Evolutionary conservation across 2,329 filamentous ascomycete species (phyloP), one percentile per base, ranked within the genome.

Genomic region (Seiridium cupressi): DNA sequence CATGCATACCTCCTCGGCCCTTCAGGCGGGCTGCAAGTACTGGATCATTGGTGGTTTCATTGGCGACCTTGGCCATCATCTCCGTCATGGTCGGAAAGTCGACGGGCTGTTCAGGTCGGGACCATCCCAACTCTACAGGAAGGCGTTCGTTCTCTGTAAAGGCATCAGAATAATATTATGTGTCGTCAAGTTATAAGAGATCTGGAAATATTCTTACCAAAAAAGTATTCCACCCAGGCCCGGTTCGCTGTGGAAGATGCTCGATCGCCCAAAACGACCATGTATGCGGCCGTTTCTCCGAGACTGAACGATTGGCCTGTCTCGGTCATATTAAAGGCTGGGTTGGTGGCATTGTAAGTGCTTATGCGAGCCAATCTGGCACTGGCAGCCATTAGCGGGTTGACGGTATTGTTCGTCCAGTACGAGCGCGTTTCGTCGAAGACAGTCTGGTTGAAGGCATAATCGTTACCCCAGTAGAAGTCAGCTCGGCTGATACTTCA

Each of bases 251-350:
- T 74, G 1, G 68, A 74, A 6, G 61, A 46, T 0, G 66, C 58
- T 3, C 72, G 66, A 62, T 78, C 70, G 1, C 78, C 77, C 53
- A 79, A 77, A 0, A 69, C 73, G 11, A 78, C 67, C 13, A 79
- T 70, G 0, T 74, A 74, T 6, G 76, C 76, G 7, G 73, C 70
- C 2, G 77, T 60, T 66, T 80, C 78, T 5, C 77, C 77, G 1
- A 77, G 62, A 60, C 74, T 76, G 56, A 79, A 79, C 8, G 67
- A 51, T 61, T 78, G 73, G 0, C 65, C 72, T 0, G 62, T 67
- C 0, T 65, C 61, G 0, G 72, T 74, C 3, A 26, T 36, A 11
- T 32, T 54, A 4, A 18, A 54, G 34, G 31, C 10, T 18, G 35
- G 51, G 36, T 42, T 40, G 9, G n/a, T 34, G 9, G 49, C 49